A percentile compares a stretch with the other conserved stretches of the same genome.
phyloP scores from a whole-genome alignment of 257 asterid species.

The Solanum arcanum region DNA sequence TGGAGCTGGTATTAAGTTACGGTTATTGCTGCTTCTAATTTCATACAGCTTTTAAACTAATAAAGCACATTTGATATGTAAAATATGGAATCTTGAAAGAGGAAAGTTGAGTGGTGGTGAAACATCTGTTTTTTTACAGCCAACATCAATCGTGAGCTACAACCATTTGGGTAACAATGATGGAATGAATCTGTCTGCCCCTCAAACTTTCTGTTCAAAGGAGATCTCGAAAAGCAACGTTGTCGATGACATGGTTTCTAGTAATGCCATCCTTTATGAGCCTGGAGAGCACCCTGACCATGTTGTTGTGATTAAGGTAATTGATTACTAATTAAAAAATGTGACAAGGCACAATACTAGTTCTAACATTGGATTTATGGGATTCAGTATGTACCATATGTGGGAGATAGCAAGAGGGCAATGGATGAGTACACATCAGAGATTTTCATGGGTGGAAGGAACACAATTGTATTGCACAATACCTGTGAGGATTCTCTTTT shows the following conservation, averaged over 20 bases:
- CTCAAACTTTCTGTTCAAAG: slow-evolving; percentile 93
- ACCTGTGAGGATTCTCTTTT: slow-evolving; percentile 95
- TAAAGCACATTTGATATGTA: background rate
- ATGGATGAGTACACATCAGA: slow-evolving; percentile 99
- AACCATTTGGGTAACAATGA: slow-evolving; percentile 97
- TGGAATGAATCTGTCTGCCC: slow-evolving; percentile 94
- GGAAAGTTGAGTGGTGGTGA: background rate
- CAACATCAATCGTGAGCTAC: slow-evolving; percentile 96
- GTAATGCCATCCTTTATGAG: slow-evolving; percentile 85
- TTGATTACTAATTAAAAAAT: background rate
- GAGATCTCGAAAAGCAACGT: slow-evolving; percentile 98
- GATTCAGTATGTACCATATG: slow-evolving; percentile 81
- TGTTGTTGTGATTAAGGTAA: slow-evolving; percentile 92
- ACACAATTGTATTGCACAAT: slow-evolving; percentile 89
- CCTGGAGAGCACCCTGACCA: slow-evolving; percentile 99
- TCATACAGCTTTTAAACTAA: background rate
- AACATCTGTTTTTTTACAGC: slow-evolving; percentile 26
- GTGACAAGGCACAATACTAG: background rate
- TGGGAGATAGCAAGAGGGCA: slow-evolving; percentile 97
- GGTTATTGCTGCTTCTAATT: background rate
- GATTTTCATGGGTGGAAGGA: slow-evolving; percentile 94
- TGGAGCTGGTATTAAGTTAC: slow-evolving; percentile 96
- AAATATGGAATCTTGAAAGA: background rate
- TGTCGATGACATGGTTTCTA: slow-evolving; percentile 98
- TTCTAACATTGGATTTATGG: background rate